Conservation (phyloP, 2,329 filamentous ascomycete species). For the Apiospora phragmitis region DNA sequence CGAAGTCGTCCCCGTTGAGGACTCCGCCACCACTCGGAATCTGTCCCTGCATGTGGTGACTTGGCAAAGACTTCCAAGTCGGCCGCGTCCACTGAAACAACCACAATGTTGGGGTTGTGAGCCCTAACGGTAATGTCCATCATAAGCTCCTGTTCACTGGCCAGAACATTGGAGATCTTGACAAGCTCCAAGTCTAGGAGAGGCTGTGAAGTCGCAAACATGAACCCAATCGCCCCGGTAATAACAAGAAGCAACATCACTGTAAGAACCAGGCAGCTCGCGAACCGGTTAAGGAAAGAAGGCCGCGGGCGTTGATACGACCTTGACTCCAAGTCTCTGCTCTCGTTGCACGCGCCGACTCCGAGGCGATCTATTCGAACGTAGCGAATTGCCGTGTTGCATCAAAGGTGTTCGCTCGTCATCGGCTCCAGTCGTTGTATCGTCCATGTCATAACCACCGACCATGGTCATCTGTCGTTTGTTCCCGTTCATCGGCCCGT, state of each 20-base stretch:
- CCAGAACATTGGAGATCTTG: slow-evolving; percentile 85
- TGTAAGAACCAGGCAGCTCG: slow-evolving; percentile 83
- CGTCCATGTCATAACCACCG: slow-evolving; percentile 74
- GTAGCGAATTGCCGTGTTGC: slow-evolving; percentile 32
- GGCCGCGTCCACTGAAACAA: slow-evolving; percentile 81
- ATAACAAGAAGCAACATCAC: slow-evolving; percentile 80
- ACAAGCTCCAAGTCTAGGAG: slow-evolving; percentile 76
- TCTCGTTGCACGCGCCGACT: slow-evolving; percentile 55
- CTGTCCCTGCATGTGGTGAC: slow-evolving; percentile 80
- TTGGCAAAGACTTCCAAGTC: slow-evolving; percentile 95
- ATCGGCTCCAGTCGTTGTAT: slow-evolving; percentile 72
- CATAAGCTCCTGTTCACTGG: slow-evolving; percentile 93
- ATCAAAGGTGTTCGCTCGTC: slow-evolving; percentile 83
- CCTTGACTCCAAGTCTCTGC: slow-evolving; percentile 64
- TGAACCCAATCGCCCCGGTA: slow-evolving; percentile 82
- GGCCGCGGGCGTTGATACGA: slow-evolving; percentile 59
- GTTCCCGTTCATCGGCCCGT: slow-evolving; percentile 29
- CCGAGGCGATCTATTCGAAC: slow-evolving; percentile 54
- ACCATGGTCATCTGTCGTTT: slow-evolving; percentile 63
- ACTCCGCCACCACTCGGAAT: slow-evolving; percentile 60
- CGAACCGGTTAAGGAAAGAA: slow-evolving; percentile 70
- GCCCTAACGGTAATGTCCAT: slow-evolving; percentile 86
- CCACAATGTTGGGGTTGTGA: slow-evolving; percentile 89
- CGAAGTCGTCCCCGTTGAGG: slow-evolving; percentile 35
- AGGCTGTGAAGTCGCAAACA: slow-evolving; percentile 89